phyloP scores from a whole-genome alignment of 2,329 filamentous ascomycete genomes.

The Xylaria digitata region DNA sequence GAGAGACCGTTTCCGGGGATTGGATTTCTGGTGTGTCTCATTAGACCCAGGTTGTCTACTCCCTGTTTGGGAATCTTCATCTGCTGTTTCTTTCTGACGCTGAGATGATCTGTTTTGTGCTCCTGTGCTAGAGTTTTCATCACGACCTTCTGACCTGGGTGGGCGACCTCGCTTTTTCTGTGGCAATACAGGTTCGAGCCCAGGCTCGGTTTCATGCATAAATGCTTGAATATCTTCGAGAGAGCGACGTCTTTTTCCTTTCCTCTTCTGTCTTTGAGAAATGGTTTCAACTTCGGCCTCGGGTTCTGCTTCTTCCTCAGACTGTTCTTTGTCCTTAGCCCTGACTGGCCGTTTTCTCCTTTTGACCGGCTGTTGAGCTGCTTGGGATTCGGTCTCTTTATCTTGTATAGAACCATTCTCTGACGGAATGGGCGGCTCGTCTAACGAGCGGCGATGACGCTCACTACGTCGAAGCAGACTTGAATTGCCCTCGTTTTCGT shows the following conservation, averaged over 20 bases:
- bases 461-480: constrained; percentile 45
- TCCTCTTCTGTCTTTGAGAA: constrained; percentile 18
- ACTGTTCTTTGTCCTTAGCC: constrained; percentile 17
- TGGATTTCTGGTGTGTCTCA: constrained; percentile 13
- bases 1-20: constrained; percentile 25
- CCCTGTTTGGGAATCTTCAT: constrained; percentile 22
- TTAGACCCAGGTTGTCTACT: constrained; percentile 10
- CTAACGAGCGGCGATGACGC: constrained; percentile 38
- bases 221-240: constrained; percentile 42
- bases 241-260: constrained; percentile 45
- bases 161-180: constrained; percentile 41
- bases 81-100: constrained; percentile 27
- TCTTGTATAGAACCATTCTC: constrained; percentile 11
- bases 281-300: constrained; percentile 20
- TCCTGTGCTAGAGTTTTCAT: constrained; percentile 30
- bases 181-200: constrained; percentile 2
- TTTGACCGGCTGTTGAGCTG: constrained; percentile 10
- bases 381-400: neutral
- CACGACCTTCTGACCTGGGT: constrained; percentile 34
- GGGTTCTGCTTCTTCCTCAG: constrained; percentile 29
- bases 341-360: constrained; percentile 21
- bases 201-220: constrained; percentile 27
- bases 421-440: neutral
- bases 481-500: constrained; percentile 48
- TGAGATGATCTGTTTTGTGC: constrained; percentile 31